Evolutionary conservation across 768 basidiomycete genomes (phyloP), one percentile per base, ranked within the genome.

Genomic region (Lactarius evosmus): DNA sequence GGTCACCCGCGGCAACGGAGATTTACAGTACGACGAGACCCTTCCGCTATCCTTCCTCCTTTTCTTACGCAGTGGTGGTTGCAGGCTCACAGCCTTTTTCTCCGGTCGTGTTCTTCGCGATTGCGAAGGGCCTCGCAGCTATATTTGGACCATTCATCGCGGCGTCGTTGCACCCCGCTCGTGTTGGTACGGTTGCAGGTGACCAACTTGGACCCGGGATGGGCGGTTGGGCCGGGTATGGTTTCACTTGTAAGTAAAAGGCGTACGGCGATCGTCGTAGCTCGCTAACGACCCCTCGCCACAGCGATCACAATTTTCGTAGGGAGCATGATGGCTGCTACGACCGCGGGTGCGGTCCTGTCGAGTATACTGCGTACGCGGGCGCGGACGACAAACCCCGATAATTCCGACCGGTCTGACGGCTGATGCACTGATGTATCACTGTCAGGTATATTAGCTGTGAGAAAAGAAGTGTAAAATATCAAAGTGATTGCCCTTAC

Each of bases 291-390:
- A 17, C 51, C 12, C 38, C 22, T 32, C 22, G 57, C 9, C 29
- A 9, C 5, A 59, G 44, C 9, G 22, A 59, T 59, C 22, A 59
- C 32, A 3, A 60, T 51, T 4, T 60, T 52, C 36, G 49, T 52
- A 34, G 19, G 58, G 9, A 51, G 58, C n/a, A 52, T 41, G 16
- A 51, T 52, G 58, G n/a, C n/a, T n/a, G n/a, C n/a, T n/a, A n/a
- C n/a, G n/a, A 34, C 58, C 19, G 46, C 32, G 14, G 46, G 25
- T 6, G 33, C 59, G 46, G 25, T 60, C 27, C 17, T 56, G 29
- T 30, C 14, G 30, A 30, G 11, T 27, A 33, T 44, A 14, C 29
- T 46, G 36, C 19, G 38, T 9, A 33, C 40, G 17, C 56, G 56
- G 12, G 33, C 38, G 25, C 32, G 9, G 22, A 50, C n/a, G n/a